Conservation (phyloP, 192 early-diverging fungal species). For the Coemansia sp. region DNA sequence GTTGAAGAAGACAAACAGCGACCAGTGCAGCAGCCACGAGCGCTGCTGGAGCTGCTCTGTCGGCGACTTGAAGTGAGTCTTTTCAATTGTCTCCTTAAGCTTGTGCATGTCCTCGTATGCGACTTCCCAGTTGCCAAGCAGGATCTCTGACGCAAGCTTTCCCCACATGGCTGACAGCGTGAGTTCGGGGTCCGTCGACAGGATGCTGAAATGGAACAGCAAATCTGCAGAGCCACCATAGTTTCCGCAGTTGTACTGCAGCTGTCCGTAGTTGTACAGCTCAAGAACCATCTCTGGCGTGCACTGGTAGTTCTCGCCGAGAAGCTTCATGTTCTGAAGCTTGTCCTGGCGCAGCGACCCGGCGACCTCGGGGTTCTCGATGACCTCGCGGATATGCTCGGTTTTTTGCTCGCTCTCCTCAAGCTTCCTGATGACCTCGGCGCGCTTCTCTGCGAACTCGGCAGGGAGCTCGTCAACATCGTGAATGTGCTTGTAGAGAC, state of each 20-base stretch:
- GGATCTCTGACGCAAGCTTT: constrained; percentile 93
- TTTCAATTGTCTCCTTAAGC: constrained; percentile 86
- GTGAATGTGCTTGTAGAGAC: constrained; percentile 81
- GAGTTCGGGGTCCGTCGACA: constrained; percentile 86
- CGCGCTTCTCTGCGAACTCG: constrained; percentile 73
- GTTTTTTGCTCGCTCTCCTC: constrained; percentile 74
- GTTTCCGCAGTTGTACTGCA: constrained; percentile 91
- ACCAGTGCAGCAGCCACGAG: constrained; percentile 95
- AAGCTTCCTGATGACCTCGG: constrained; percentile 71
- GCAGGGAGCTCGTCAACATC: constrained; percentile 71
- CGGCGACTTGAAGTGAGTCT: constrained; percentile 70
- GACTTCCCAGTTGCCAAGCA: constrained; percentile 90
- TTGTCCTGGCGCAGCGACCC: constrained; percentile 92
- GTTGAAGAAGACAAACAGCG: constrained; percentile 98
- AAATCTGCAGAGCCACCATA: constrained; percentile 90
- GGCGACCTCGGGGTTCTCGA: constrained; percentile 90
- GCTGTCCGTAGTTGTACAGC: constrained; percentile 86
- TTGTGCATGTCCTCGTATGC: constrained; percentile 88
- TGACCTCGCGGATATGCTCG: constrained; percentile 81
- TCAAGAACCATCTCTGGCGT: constrained; percentile 84
- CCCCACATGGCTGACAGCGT: constrained; percentile 93
- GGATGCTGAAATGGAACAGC: constrained; percentile 91
- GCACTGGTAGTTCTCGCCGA: constrained; percentile 88
- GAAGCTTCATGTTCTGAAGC: constrained; percentile 83
- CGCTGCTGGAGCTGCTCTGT: constrained; percentile 92